Conservation (phyloP, 495 filamentous ascomycete genomes). For the Alectoria sarmentosa region DNA sequence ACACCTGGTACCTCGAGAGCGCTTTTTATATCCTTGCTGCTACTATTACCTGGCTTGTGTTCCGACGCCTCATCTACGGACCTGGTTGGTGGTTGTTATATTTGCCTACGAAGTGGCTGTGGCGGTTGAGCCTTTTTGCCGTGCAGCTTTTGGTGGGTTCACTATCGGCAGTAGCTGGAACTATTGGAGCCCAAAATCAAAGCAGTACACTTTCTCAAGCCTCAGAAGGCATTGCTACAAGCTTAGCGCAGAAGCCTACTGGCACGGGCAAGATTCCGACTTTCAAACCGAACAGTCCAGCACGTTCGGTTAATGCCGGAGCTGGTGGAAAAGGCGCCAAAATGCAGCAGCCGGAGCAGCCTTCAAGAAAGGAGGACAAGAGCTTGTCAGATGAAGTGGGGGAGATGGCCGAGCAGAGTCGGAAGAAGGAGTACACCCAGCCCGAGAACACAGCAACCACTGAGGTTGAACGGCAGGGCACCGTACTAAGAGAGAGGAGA, state of each 20-base stretch:
- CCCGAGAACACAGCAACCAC: neutral
- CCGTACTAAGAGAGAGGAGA: slow-evolving; percentile 32
- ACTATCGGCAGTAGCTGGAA: slow-evolving; percentile 35
- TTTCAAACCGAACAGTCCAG: slow-evolving; percentile 24
- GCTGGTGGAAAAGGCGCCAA: slow-evolving; percentile 34
- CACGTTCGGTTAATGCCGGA: slow-evolving; percentile 33
- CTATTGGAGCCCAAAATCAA: slow-evolving; percentile 32
- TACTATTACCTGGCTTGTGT: slow-evolving; percentile 80
- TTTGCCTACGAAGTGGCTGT: slow-evolving; percentile 63
- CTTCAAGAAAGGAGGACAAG: slow-evolving; percentile 28
- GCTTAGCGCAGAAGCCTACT: slow-evolving; percentile 31
- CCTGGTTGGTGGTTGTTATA: slow-evolving; percentile 85
- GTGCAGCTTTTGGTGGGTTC: slow-evolving; percentile 29
- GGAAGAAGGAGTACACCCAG: slow-evolving; percentile 26
- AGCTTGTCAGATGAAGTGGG: slow-evolving; percentile 48
- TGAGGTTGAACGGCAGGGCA: slow-evolving; percentile 21
- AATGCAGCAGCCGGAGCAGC: slow-evolving; percentile 21
- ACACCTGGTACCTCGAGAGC: slow-evolving; percentile 93
- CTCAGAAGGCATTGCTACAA: slow-evolving; percentile 36
- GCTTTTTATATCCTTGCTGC: slow-evolving; percentile 71
- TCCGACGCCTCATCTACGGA: slow-evolving; percentile 76
- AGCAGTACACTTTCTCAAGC: slow-evolving; percentile 27
- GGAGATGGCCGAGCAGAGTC: slow-evolving; percentile 45
- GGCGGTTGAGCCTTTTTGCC: slow-evolving; percentile 40
- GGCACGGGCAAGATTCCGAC: slow-evolving; percentile 34